Conservation (phyloP, 192 early-diverging fungal species). For the Linnemannia exigua region DNA sequence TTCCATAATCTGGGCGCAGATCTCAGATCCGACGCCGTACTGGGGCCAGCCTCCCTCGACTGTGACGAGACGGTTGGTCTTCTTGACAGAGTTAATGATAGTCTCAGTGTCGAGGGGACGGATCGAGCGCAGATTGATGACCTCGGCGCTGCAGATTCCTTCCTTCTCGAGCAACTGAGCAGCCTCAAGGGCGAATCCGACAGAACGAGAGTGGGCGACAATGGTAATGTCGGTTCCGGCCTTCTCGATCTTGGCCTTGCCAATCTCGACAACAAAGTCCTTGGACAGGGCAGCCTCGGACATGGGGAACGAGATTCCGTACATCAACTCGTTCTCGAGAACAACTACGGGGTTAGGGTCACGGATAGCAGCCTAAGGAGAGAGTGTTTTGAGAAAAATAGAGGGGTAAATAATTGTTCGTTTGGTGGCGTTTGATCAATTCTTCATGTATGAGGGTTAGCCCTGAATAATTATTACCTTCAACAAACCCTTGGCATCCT, state of each 20-base stretch:
- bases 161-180: constrained; percentile 87
- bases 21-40: constrained; percentile 94
- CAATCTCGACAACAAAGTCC: constrained; percentile 91
- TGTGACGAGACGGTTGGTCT: constrained; percentile 95
- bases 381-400: not conserved
- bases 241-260: constrained; percentile 85
- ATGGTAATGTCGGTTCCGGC: constrained; percentile 90
- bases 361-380: constrained; percentile 85
- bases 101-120: constrained; percentile 92
- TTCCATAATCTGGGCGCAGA: constrained; percentile 96
- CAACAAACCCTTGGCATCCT: constrained; percentile 96
- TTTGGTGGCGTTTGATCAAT: not conserved
- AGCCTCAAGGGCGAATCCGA: constrained; percentile 87
- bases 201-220: constrained; percentile 91
- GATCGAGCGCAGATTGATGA: constrained; percentile 97
- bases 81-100: constrained; percentile 93
- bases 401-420: not conserved
- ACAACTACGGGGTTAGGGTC: constrained; percentile 98
- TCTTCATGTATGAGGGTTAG: too few relatives aligned
- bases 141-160: constrained; percentile 79
- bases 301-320: constrained; percentile 90
- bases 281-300: constrained; percentile 70
- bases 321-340: constrained; percentile 97
- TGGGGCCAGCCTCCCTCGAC: constrained; percentile 95
- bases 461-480: constrained; percentile 61